Evolutionary conservation across 805 yeast genomes (phyloP).

Genomic region (Pichia membranifaciens): DNA sequence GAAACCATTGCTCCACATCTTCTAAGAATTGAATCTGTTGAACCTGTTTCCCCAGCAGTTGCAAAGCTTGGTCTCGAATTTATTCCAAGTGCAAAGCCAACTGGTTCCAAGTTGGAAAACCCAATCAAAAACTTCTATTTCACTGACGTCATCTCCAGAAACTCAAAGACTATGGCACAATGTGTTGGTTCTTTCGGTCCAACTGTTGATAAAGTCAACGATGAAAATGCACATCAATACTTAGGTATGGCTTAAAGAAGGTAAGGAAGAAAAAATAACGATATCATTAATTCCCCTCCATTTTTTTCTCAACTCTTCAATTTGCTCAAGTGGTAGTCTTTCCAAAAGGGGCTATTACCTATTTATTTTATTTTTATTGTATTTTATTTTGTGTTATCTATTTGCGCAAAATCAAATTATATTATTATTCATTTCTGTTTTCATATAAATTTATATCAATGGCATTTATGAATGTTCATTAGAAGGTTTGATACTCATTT

Average conservation of each 20-base stretch:
- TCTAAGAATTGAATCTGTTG: constrained; percentile 67
- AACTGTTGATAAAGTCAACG: constrained; percentile 52
- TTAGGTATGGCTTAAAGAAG: constrained; percentile 27
- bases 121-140: constrained; percentile 81
- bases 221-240: constrained; percentile 35
- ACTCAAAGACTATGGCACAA: constrained; percentile 86
- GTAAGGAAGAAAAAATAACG: background rate
- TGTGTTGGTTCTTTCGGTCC: constrained; percentile 71
- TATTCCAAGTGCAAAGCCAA: constrained; percentile 31
- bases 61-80: constrained; percentile 52
- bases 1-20: constrained; percentile 78
- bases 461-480: constrained; percentile 7
- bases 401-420: constrained; percentile 2
- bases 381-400: background rate
- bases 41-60: constrained; percentile 55
- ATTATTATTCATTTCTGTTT: constrained; percentile 14
- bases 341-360: background rate
- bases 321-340: background rate
- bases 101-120: constrained; percentile 46
- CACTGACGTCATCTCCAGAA: constrained; percentile 81
- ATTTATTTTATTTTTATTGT: constrained; percentile 1
- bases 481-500: background rate
- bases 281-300: background rate
- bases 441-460: constrained; percentile 4
- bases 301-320: background rate